These are phyloP conservation scores for Russula sp. DNA, from an alignment of 768 basidiomycete genomes.

Conservation along the genomic window DNA sequence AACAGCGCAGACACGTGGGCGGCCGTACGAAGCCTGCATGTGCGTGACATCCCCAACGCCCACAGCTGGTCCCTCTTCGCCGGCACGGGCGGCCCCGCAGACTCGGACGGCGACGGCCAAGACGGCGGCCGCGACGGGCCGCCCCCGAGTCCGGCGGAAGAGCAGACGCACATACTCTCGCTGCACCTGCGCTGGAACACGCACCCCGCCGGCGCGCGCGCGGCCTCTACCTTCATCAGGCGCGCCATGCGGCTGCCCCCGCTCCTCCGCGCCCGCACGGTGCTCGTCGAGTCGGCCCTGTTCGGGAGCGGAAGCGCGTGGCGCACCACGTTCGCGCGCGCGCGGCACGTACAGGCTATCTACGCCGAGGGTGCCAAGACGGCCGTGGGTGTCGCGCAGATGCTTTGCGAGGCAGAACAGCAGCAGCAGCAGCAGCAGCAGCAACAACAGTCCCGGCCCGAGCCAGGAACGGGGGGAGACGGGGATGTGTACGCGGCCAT, in stretches of 20 bases:
- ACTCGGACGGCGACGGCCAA: no score
- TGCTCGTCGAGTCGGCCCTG: conserved; percentile 13
- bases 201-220: conserved; percentile 4
- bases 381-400: conserved; percentile 1
- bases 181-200: conserved; percentile 18
- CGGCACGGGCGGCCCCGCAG: conserved; percentile 3
- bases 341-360: conserved; percentile 1
- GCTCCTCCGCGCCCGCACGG: conserved; percentile 4
- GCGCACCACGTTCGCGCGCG: conserved; percentile 4
- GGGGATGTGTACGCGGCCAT: conserved; percentile 8
- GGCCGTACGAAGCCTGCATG: conserved; percentile 8
- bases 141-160: conserved; percentile 14
- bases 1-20: conserved; percentile 6
- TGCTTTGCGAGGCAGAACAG: conserved; percentile 2
- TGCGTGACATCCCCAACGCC: conserved; percentile 17
- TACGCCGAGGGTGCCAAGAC: conserved; percentile 10
- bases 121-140: neutral
- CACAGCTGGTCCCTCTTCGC: conserved; percentile 20
- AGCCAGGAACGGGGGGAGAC: neutral
- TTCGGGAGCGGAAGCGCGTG: conserved; percentile 7
- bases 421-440: neutral
- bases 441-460: neutral
- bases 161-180: conserved; percentile 16
- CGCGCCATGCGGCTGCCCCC: conserved; percentile 15
- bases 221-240: conserved; percentile 11